Conservation (phyloP, 352 stramenopile genomes). For the Achlya hypogyna region DNA sequence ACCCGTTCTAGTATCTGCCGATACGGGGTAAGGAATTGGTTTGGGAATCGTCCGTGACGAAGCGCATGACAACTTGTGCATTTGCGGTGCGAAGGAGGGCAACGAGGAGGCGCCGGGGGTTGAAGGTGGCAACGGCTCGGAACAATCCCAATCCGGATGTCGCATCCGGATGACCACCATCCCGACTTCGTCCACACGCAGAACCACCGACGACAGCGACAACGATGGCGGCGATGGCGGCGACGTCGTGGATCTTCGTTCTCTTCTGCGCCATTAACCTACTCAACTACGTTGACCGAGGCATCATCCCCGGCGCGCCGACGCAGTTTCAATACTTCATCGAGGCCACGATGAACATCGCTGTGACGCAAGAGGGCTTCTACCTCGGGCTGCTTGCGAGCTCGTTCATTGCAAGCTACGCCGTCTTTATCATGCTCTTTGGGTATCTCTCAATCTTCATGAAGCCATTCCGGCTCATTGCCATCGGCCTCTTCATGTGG, state of each 20-base stretch:
- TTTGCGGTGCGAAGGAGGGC: not conserved
- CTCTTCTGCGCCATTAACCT: slow-evolving; percentile 87
- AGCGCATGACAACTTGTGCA: too few species aligned
- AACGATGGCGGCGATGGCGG: not conserved
- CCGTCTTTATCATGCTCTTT: slow-evolving; percentile 85
- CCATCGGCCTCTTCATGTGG: slow-evolving; percentile 84
- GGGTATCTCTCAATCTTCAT: slow-evolving; percentile 83
- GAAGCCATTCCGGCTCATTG: slow-evolving; percentile 86
- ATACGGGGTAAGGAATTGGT: too few species aligned
- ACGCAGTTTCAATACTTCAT: slow-evolving; percentile 92
- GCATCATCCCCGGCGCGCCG: slow-evolving; percentile 90
- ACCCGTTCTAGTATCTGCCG: too few species aligned
- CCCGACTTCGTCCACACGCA: too few species aligned
- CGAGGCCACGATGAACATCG: slow-evolving; percentile 48
- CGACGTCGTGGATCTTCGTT: slow-evolving; percentile 44
- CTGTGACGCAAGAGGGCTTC: slow-evolving; percentile 39
- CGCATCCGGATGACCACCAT: not conserved
- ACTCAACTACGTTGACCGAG: slow-evolving; percentile 91
- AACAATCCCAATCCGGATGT: not conserved
- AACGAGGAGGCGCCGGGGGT: not conserved
- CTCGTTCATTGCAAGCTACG: slow-evolving; percentile 93
- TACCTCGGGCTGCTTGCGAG: slow-evolving; percentile 86
- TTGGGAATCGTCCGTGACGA: too few species aligned
- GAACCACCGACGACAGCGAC: not conserved
- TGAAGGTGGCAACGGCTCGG: not conserved